phyloP scores from a whole-genome alignment of 2,329 filamentous ascomycete species.

The Nothopassalora personata region DNA sequence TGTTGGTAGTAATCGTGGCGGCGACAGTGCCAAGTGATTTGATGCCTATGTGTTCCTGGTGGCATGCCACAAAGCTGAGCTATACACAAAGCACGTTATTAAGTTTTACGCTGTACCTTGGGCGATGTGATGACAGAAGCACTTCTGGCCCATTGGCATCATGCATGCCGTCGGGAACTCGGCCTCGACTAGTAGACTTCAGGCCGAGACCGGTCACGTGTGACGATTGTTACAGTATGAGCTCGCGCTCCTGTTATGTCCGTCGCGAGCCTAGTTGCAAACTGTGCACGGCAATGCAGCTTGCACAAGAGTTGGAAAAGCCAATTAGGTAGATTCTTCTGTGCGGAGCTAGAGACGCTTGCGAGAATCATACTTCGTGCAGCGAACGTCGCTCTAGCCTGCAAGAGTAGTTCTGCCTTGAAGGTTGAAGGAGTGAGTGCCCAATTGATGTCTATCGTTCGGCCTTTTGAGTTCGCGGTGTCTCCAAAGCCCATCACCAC shows the following conservation, averaged over 20 bases:
- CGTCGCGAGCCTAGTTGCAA: too few species aligned
- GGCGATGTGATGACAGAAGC: not conserved
- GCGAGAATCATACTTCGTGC: too few species aligned
- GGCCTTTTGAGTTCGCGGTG: not conserved
- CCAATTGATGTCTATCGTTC: not conserved
- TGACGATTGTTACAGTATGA: not conserved
- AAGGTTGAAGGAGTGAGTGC: too few species aligned
- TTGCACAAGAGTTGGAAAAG: too few species aligned
- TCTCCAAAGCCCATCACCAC: not conserved
- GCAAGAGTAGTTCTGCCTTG: too few species aligned
- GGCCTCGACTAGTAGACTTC: not conserved
- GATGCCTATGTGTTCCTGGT: not conserved
- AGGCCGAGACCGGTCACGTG: not conserved
- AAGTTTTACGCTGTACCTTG: not conserved
- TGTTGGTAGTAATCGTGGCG: slow-evolving; percentile 34
- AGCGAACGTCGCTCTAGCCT: too few species aligned
- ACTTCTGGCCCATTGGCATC: not conserved
- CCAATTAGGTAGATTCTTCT: too few species aligned
- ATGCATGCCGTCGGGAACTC: not conserved
- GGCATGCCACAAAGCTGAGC: not conserved
- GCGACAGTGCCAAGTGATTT: slow-evolving; percentile 37
- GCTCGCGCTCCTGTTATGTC: not conserved
- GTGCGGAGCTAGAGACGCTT: too few species aligned
- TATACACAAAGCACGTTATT: not conserved
- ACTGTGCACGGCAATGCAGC: too few species aligned